Evolutionary conservation across 2,329 filamentous ascomycete genomes (phyloP), one percentile per base, ranked within the genome.

Genomic region (Pseudocercospora crystallina): DNA sequence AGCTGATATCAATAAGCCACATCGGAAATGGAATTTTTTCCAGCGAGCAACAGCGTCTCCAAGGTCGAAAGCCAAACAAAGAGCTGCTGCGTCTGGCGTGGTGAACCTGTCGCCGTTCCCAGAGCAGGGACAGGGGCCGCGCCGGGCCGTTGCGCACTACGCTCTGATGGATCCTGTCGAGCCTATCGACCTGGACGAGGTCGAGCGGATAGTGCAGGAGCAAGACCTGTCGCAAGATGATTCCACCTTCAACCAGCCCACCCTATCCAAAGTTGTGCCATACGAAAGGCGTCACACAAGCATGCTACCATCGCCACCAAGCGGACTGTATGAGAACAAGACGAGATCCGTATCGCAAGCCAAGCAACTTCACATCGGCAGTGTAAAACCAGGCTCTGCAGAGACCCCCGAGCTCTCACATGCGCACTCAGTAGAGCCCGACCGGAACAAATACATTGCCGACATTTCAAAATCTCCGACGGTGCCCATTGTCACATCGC

Each of bases 1-100:
- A 26, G 20, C 20, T 26, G 20, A 7, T 26, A 40, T 20, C 13
- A 49, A 58, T 13, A 76, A 75, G 62, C 62, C 71, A 13, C 60
- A 69, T 15, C 69, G 69, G 54, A 76, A 74, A 65, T 83, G 80
- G 80, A 83, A 81, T 58, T 81, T 84, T 56, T 83, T 84, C 51
- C 80, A 83, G 46, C 67, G 75, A 10, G 71, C 72, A 7, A 73
- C 75, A 11, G 68, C 71, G 5, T 63, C 68, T 9, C 68, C 71
- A 30, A 65, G 73, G 5, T 68, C 63, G 70, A 63, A 61, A 15
- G 55, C 55, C 40, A 61, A 61, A 38, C 47, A 53, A 32, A 53
- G 35, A 30, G 63, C 36, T 65, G 65, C 39, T 56, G 54, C 14
- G 5, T 14, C 30, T 33, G 29, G 48, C 20, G 17, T 32, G 41